Evolutionary conservation across 1,284 basidiomycete species (phyloP).

Genomic region (Rhodotorula sp.): DNA sequence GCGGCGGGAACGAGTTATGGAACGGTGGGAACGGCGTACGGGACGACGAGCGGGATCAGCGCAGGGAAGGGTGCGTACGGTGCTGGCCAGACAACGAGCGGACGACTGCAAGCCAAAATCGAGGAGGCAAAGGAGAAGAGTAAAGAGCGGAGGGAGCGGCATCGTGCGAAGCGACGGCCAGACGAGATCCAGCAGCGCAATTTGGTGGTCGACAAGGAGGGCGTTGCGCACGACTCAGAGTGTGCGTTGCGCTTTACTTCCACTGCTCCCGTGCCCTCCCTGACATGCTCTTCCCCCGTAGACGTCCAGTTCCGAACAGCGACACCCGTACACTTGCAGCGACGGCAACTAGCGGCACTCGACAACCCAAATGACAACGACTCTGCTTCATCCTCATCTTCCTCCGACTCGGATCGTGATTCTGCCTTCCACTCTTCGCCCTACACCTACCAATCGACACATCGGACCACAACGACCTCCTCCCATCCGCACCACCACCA

Average conservation of each 20-base stretch:
- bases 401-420: constrained; percentile 9
- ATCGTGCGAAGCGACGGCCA: constrained; percentile 16
- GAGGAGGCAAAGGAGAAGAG: constrained; percentile 31
- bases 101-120: constrained; percentile 28
- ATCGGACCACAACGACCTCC: constrained; percentile 25
- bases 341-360: constrained; percentile 3
- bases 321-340: constrained; percentile 27
- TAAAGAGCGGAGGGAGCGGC: constrained; percentile 30
- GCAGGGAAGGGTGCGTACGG: constrained; percentile 4
- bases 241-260: constrained; percentile 21
- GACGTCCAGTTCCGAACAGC: constrained; percentile 38
- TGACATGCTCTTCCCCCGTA: background rate
- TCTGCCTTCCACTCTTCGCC: constrained; percentile 31
- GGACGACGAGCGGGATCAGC: constrained; percentile 12
- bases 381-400: constrained; percentile 28
- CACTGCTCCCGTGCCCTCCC: background rate
- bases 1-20: constrained; percentile 1
- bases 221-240: constrained; percentile 37
- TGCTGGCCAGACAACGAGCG: constrained; percentile 1
- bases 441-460: constrained; percentile 40
- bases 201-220: constrained; percentile 31
- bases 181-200: constrained; percentile 28
- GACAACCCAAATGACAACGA: constrained; percentile 29
- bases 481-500: constrained; percentile 2
- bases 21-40: background rate